Evolutionary conservation across 2,329 filamentous ascomycete species (phyloP), one percentile per base, ranked within the genome.

Genomic region (Fusarium oligoseptatum): DNA sequence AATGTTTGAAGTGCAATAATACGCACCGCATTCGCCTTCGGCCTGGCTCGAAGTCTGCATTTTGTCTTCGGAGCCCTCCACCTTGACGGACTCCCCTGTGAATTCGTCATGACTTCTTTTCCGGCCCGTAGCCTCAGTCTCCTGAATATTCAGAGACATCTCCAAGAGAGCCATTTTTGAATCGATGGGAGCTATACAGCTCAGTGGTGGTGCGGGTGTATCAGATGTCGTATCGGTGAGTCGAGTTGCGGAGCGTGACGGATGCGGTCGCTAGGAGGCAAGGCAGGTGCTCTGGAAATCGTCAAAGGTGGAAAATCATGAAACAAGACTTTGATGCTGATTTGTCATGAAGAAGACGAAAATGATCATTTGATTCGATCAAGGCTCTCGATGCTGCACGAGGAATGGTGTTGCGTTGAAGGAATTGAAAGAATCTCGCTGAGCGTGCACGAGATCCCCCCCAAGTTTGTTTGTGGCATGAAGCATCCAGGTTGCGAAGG

Each of bases 61-160:
- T 8, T 79, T 80, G 20, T 77, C 75, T 20, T 65, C 65, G 1
- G 67, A 68, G 4, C 62, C 60, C 22, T 82, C 78, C 27, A 71
- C 58, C 62, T 79, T 78, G n/a, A 78, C 62, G 24, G 80, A 70
- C 27, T 84, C 80, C 11, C 79, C 82, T 3, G 83, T 74, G 69
- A 84, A 88, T 36, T 88, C 85, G 45, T 86, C 82, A 72, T 88
- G 86, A 48, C 81, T 85, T 68, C 87, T 81, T 79, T 89, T 89
- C 61, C 84, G 82, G 57, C 81, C 80, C 32, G 80, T 80, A 22
- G 80, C 74, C 60, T 87, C 85, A 27, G 83, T 80, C 76, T 87
- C 85, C 77, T 85, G 84, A 34, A 87, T 82, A 70, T 89, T 89
- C 14, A 83, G 80, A 20, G 87, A 86, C 78, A 88, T 82, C 63